Conservation (phyloP, 164 flowering plant genomes). For the Magnolia kwangsiensis region DNA sequence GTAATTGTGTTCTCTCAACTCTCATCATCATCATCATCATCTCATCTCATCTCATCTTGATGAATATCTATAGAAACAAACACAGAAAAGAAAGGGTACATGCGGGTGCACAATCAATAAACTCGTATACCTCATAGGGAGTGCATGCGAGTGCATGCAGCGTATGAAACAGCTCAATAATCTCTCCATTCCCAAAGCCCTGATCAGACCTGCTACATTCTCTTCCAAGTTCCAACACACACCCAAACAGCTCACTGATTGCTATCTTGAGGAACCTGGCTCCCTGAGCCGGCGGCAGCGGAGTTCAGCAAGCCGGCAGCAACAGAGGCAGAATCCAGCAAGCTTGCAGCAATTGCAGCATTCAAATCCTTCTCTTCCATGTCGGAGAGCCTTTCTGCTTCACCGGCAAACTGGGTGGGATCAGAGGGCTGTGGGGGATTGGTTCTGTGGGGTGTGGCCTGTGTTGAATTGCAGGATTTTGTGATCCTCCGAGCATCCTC, state of each 20-base stretch:
- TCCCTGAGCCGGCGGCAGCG: conserved; percentile 15
- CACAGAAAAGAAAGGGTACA: not conserved
- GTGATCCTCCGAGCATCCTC: conserved; percentile 86
- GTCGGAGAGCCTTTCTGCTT: conserved; percentile 27
- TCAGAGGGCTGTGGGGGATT: conserved; percentile 19
- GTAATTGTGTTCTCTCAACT: no score
- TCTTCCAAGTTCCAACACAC: not conserved
- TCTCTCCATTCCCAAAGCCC: not conserved
- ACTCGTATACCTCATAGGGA: not conserved
- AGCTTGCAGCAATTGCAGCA: conserved; percentile 89
- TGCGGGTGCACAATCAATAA: not conserved
- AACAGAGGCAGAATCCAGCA: conserved; percentile 51
- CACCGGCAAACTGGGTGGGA: conserved; percentile 10
- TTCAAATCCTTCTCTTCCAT: conserved; percentile 75
- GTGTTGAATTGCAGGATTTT: conserved; percentile 51
- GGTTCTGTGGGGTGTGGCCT: conserved; percentile 17
- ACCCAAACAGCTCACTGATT: not conserved
- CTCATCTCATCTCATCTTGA: not conserved
- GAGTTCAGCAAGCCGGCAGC: conserved; percentile 46
- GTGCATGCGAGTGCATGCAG: not conserved
- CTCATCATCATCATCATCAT: no score
- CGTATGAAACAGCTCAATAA: not conserved
- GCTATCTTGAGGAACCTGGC: conserved; percentile 2
- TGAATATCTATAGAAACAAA: not conserved
- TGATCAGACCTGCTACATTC: not conserved